A percentile compares a stretch with the other conserved stretches of the same genome.
These are phyloP conservation scores for Malus asiatica DNA, from an alignment of 306 rosid species.

Conservation along the genomic window DNA sequence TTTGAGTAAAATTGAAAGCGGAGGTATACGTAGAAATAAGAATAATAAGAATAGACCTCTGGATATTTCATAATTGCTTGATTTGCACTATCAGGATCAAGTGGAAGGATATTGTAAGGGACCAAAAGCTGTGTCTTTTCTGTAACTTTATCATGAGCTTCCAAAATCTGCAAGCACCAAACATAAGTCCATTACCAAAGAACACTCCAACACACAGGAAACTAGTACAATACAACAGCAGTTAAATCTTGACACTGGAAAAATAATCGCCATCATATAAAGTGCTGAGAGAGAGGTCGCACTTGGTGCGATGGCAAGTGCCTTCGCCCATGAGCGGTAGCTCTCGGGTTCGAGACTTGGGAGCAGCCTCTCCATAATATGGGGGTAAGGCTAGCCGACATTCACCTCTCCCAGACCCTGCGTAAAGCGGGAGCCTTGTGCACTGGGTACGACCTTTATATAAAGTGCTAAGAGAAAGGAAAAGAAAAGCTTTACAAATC, in stretches of 20 bases:
- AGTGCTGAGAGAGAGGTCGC: background rate
- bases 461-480: background rate
- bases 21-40: background rate
- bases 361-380: too few relatives aligned
- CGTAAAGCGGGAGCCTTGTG: too few relatives aligned
- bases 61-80: conserved; percentile 95
- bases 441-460: background rate
- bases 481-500: background rate
- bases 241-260: background rate
- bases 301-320: too few relatives aligned
- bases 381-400: too few relatives aligned
- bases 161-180: conserved; percentile 55
- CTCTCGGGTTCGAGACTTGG: too few relatives aligned
- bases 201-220: background rate
- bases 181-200: background rate
- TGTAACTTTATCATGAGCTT: conserved; percentile 90
- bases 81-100: conserved; percentile 92
- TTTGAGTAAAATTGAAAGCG: conserved; percentile 5
- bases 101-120: conserved; percentile 97
- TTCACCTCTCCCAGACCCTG: too few relatives aligned
- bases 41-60: conserved; percentile 47
- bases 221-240: background rate
- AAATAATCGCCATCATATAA: background rate
- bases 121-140: conserved; percentile 88
- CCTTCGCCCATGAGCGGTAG: too few relatives aligned